Evolutionary conservation across 176 grass and related monocot species (phyloP), one percentile per base, ranked within the genome.

Genomic region (Musa itinerans): DNA sequence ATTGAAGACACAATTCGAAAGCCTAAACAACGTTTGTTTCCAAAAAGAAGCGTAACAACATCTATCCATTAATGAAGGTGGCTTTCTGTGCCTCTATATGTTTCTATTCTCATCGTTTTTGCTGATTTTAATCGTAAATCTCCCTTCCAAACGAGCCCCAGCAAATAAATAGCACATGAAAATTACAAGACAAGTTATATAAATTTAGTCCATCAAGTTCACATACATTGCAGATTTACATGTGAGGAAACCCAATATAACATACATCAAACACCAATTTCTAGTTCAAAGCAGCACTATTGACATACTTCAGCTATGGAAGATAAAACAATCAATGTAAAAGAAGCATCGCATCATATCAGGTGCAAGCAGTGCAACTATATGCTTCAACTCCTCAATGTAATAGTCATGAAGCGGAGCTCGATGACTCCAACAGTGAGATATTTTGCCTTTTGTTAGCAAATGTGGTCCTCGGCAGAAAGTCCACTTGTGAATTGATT

Each of bases 361-460:
- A 20, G 19, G 16, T 29, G 8, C 16, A 6, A 17, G 1, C 16
- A 73, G 19, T 13, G 50, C 0, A 16, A 73, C 2, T 26, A 54
- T 25, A 10, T 10, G 21, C 72, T 56, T 56, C 72, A 74, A 56
- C 16, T 34, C 52, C 63, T 29, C 52, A 69, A 78, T 52, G 56
- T 61, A 67, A 52, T 3, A 55, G 2, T 96, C 81, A 92, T 16
- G 85, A 94, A 51, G 89, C 94, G 7, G 86, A 95, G 54, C 78
- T 88, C 0, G 96, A 99, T 22, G 81, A 95, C 50, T 92, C 89
- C 53, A 89, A 92, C 7, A 74, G 74, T 0, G 79, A 83, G 75
- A 89, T 67, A 74, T 83, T 85, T 50, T 72, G 78, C 16, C 89
- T 86, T 53, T 95, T 99, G 83, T 50, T 87, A 29, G 89, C 75